Base-by-base conservation (phyloP, 2,329 filamentous ascomycete genomes). In the Calonectria fujianensis region DNA sequence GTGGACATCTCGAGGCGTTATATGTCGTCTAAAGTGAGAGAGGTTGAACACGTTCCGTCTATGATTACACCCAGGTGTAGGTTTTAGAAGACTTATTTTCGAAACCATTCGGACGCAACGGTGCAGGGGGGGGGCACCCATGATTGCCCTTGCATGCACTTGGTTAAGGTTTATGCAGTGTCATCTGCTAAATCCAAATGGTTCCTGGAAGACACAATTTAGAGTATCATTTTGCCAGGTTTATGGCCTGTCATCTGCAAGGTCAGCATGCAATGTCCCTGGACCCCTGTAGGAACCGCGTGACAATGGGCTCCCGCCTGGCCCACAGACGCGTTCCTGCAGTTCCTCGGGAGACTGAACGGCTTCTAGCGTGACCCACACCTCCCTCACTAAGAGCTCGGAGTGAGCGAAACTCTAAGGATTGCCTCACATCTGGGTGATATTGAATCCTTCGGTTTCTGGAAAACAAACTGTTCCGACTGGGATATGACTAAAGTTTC, bases 281-380 rank as follows among this genome's bases (percentile, higher is more conserved):
- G 3, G 8, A 63, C 5, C 57, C 57, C n/a, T 63, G 57, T 27
- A 10, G 29, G 57, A 41, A 63, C 57, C 57, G 57, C 57, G 57
- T 63, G 57, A 63, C 37, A 24, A 63, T 39, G n/a, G 6, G 57
- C 16, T 61, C n/a, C 57, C 35, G 32, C n/a, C 54, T 39, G 57
- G n/a, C 57, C 57, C 57, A 61, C 57, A 61, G 57, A 61, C 57
- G 57, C 35, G 57, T 63, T 63, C 57, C 57, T 63, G 57, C 57
- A 63, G 57, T 41, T 63, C 57, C 35, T 63, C 57, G 57, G 37
- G 57, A 39, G 24, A 39, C 57, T 37, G 57, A 57, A 31, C 57
- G 57, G 57, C 57, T 63, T 11, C 57, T 63, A 41, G 57, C 35
- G 57, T 5, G 57, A 14, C 32, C 57, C 57, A 63, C 57, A 41